A percentile compares a stretch with the other conserved stretches of the same genome.
phyloP scores from a whole-genome alignment of 2,329 filamentous ascomycete genomes.

The Colletotrichum endophyticum region DNA sequence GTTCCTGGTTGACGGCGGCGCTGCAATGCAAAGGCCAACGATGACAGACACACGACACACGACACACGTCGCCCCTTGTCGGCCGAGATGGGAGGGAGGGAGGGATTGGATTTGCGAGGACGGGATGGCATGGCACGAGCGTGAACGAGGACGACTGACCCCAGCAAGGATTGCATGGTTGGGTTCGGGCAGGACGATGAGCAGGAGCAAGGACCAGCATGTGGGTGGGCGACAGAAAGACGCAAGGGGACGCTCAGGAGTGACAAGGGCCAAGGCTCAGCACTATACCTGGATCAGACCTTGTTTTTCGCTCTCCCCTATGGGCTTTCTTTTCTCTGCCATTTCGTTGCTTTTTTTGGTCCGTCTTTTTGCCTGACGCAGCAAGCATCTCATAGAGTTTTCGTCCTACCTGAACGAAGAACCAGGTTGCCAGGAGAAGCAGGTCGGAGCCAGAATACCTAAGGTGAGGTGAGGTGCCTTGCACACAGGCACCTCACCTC shows the following conservation, averaged over 20 bases:
- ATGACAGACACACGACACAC: neutral
- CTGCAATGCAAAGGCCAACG: neutral
- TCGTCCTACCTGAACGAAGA: neutral
- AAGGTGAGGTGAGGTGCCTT: no score
- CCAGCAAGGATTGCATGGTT: neutral
- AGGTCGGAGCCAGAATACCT: no score
- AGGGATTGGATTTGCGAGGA: neutral
- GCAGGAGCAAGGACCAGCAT: neutral
- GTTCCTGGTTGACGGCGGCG: neutral
- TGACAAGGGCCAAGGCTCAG: neutral
- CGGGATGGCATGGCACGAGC: neutral
- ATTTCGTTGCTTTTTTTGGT: neutral
- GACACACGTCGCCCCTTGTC: neutral
- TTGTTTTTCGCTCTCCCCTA: neutral
- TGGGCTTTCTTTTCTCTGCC: neutral
- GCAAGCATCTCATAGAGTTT: neutral
- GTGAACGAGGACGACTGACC: neutral
- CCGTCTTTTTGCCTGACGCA: neutral
- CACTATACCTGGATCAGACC: neutral
- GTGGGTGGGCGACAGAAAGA: neutral
- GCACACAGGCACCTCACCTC: neutral
- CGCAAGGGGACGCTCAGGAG: neutral
- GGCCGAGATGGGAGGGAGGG: neutral
- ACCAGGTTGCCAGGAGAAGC: no score
- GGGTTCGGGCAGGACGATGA: neutral